Base-by-base conservation (phyloP, 169 alveolate genomes). In the Cryptosporidium canis region DNA sequence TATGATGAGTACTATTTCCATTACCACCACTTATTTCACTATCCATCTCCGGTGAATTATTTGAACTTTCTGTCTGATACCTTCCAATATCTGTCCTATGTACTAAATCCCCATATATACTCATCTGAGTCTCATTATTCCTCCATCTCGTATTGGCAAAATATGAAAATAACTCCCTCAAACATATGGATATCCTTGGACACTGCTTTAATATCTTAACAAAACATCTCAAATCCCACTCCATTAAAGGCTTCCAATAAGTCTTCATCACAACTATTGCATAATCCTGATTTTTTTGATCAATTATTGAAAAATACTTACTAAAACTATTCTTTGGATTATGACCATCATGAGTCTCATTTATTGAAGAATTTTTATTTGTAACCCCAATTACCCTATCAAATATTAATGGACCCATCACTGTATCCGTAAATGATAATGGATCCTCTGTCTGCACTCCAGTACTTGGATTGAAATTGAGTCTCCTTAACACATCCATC, bases 181-280 rank as follows among this genome's bases (percentile, higher is more conserved):
- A 61, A 45, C 87, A 77, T 6, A 77, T 77, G 3, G 87, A 55
- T 39, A 77, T 37, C 58, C 87, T 77, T 21, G 87, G 87, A 61
- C 87, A 77, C 29, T 77, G 87, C 44, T 77, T 77, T 29, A 77
- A 37, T 41, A 77, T 77, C 33, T 77, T 77, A 41, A 77, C 87
- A 77, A 77, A 77, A 56, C 66, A 77, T 44, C 53, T 45, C 27
- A 77, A 77, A 39, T 77, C 87, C 87, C 87, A 77, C 44, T 77
- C 87, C 87, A 77, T 77, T 58, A 77, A 77, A 35, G 87, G 87
- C 33, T 77, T 77, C 87, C 87, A 77, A n/a, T 77, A 77, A 14
- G 29, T 55, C 35, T 77, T 56, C n/a, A 77, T 58, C 0, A 77
- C 72, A n/a, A 35, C 3, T 21, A 24, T 48, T 53, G 72, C 87